These are phyloP conservation scores for Emergomyces orientalis DNA, from an alignment of 2,329 filamentous ascomycete genomes.

Conservation along the genomic window DNA sequence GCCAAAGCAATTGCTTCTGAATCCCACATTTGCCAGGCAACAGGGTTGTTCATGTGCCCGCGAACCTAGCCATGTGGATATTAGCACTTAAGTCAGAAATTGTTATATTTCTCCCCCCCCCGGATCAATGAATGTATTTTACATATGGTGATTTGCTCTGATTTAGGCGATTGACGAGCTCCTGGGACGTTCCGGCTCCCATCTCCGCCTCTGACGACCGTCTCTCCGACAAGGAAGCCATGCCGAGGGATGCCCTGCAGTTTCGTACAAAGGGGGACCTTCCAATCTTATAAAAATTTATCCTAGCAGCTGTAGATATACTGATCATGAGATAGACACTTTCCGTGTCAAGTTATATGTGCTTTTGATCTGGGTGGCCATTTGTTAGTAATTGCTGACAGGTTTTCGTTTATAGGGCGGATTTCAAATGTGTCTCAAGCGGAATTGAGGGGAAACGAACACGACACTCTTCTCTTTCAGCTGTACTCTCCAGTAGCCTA, in stretches of 20 bases:
- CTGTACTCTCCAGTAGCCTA: background rate
- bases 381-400: background rate
- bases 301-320: background rate
- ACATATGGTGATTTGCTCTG: slow-evolving; percentile 61
- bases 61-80: slow-evolving; percentile 45
- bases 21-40: slow-evolving; percentile 86
- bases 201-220: slow-evolving; percentile 22
- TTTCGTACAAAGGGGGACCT: background rate
- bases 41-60: slow-evolving; percentile 67
- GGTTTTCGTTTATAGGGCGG: background rate
- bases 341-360: background rate
- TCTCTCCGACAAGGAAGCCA: slow-evolving; percentile 23
- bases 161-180: slow-evolving; percentile 47
- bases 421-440: too few relatives aligned
- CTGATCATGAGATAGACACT: background rate
- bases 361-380: background rate
- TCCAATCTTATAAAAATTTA: background rate
- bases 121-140: slow-evolving; percentile 19
- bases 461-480: background rate
- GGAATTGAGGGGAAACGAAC: background rate
- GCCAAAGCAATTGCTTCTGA: slow-evolving; percentile 67
- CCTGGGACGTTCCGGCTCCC: slow-evolving; percentile 19
- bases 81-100: background rate
- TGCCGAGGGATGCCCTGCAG: slow-evolving; percentile 10
- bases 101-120: background rate